Percentiles rank a stretch among this genome's conserved stretches.
Conservation (phyloP, 208 protist genomes). For the Phytomonas sp. region DNA sequence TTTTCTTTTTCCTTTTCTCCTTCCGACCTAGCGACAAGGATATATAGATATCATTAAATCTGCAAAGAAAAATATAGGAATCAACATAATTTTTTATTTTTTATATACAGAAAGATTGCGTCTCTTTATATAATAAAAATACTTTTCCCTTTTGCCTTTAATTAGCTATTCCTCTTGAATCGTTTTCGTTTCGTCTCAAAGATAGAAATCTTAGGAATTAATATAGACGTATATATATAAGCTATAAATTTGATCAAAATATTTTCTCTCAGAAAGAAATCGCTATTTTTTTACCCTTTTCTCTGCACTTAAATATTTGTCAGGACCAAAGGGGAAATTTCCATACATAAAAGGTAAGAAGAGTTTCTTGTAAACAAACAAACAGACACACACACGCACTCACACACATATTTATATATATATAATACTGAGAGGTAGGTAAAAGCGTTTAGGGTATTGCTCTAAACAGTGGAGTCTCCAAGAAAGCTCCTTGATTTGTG, state of each 20-base stretch:
- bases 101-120: conserved; percentile 1
- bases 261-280: too few relatives aligned
- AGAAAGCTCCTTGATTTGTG: too few relatives aligned
- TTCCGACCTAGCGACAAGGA: not conserved
- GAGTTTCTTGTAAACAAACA: too few relatives aligned
- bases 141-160: conserved; percentile 5
- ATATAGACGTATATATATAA: conserved; percentile 7
- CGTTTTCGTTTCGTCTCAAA: not conserved
- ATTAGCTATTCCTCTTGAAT: not conserved
- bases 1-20: not conserved
- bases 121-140: conserved; percentile 10
- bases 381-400: too few relatives aligned
- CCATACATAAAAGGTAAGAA: too few relatives aligned
- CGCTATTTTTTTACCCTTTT: too few relatives aligned
- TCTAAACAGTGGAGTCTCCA: too few relatives aligned
- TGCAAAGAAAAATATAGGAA: conserved; percentile 7
- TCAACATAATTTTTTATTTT: conserved; percentile 7
- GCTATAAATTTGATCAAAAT: too few relatives aligned
- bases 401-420: not conserved
- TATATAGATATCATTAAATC: not conserved
- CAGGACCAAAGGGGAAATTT: too few relatives aligned
- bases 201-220: not conserved
- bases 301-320: too few relatives aligned
- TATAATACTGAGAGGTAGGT: not conserved
- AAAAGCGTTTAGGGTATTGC: not conserved